phyloP scores from a whole-genome alignment of 2,329 filamentous ascomycete species.

The Berkeleyomyces rouxiae region DNA sequence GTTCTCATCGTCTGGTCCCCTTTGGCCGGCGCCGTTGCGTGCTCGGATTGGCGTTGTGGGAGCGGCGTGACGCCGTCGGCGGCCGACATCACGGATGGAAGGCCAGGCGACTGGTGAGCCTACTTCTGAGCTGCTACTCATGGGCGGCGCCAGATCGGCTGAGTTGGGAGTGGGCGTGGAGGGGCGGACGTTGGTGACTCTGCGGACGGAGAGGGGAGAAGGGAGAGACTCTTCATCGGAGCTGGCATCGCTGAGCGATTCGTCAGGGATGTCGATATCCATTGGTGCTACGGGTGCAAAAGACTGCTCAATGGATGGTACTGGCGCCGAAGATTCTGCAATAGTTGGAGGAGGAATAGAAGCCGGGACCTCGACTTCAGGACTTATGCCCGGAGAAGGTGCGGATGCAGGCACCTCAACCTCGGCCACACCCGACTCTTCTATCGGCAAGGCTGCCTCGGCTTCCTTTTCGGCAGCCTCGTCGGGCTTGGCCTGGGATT shows the following conservation, averaged over 20 bases:
- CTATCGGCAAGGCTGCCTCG: background rate
- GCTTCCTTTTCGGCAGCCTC: slow-evolving; percentile 14
- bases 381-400: background rate
- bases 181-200: slow-evolving; percentile 19
- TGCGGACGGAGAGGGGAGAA: slow-evolving; percentile 22
- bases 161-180: slow-evolving; percentile 28
- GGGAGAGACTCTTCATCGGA: slow-evolving; percentile 16
- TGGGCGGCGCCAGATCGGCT: slow-evolving; percentile 35
- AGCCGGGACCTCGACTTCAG: slow-evolving; percentile 10
- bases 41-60: slow-evolving; percentile 23
- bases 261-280: slow-evolving; percentile 2
- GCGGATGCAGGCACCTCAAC: slow-evolving; percentile 11
- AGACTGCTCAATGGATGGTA: background rate
- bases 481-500: slow-evolving; percentile 16
- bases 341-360: slow-evolving; percentile 8
- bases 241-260: slow-evolving; percentile 19
- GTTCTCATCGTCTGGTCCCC: slow-evolving; percentile 19
- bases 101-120: slow-evolving; percentile 32
- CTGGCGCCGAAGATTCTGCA: background rate
- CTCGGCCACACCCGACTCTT: background rate
- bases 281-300: slow-evolving; percentile 3
- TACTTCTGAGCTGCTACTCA: slow-evolving; percentile 31
- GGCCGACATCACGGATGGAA: slow-evolving; percentile 33
- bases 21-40: background rate
- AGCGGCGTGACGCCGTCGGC: slow-evolving; percentile 27